Base-by-base conservation (phyloP, 345 rosid species). In the Limnanthes douglasii region DNA sequence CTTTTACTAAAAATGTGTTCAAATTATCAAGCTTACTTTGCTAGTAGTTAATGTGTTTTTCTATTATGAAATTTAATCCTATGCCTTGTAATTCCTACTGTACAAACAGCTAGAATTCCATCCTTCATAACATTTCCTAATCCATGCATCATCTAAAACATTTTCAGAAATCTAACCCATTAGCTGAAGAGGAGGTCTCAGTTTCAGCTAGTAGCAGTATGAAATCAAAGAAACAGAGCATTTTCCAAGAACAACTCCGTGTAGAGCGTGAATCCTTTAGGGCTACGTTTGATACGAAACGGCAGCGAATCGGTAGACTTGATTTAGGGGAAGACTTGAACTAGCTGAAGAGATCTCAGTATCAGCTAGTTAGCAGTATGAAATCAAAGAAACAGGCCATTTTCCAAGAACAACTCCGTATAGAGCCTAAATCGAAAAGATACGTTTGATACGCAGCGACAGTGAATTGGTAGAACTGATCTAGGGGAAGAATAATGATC, bases 211-310 rank as follows among this genome's bases (percentile, higher is more conserved):
- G 37, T 43, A 64, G 65, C 5, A 42, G 39, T 11, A 60, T 68
- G 16, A 69, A 59, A 61, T 64, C 50, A 39, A 63, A 51, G 53
- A 65, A 62, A 46, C 73, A 58, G 48, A 75, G 68, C 18, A 42
- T 50, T 1, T 86, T 86, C 61, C 85, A 86, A 60, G 94, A 81
- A 29, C 75, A 52, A 44, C 69, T 81, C 2, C 68, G 68, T 3
- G 97, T 82, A 29, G 97, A 86, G 66, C 74, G 44, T 0, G 93
- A 86, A 48, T 86, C 94, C 10, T 81, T 78, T 44, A 81, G 71
- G 73, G 93, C 77, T 49, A 78, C 73, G 41, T 86, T 78, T 26
- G 97, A 82, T 39, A 61, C 63, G 55, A 68, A 81, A 59, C 68
- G 59, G 31, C 73, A 69, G 30, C 66, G 81, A 7, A 63, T 69